phyloP scores from a whole-genome alignment of 2,329 filamentous ascomycete genomes.

The Neurospora sp. region DNA sequence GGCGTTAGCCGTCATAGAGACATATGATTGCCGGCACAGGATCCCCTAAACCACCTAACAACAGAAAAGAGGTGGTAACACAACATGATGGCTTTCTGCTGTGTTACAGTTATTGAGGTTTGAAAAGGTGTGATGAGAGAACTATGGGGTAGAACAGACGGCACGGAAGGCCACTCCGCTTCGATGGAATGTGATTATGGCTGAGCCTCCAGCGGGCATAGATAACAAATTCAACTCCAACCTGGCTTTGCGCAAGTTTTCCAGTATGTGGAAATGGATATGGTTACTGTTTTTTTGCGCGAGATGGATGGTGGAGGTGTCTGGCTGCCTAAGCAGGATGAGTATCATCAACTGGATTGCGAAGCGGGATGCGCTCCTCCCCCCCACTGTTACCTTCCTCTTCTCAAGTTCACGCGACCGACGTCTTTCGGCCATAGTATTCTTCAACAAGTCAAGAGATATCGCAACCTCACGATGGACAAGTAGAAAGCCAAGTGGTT shows the following conservation, averaged over 20 bases:
- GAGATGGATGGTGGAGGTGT: background rate
- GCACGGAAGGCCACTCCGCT: background rate
- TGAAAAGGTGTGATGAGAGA: background rate
- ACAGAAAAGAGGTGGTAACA: background rate
- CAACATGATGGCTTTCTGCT: background rate
- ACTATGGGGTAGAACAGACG: background rate
- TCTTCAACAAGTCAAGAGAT: background rate
- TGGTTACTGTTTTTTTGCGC: background rate
- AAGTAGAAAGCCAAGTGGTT: background rate
- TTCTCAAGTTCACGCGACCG: background rate
- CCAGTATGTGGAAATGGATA: background rate
- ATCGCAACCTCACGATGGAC: background rate
- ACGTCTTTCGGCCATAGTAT: background rate
- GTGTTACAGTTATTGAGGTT: background rate
- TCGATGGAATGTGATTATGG: background rate
- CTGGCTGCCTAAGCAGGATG: background rate
- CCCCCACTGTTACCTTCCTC: background rate
- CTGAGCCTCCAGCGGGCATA: background rate
- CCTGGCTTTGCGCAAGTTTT: background rate
- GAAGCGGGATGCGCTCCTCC: background rate
- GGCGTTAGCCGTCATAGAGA: background rate
- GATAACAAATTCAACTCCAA: background rate
- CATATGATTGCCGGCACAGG: background rate
- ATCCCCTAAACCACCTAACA: background rate
- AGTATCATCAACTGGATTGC: background rate